Evolutionary conservation across 495 filamentous ascomycete genomes (phyloP), one percentile per base, ranked within the genome.

Genomic region (Sordaria brevicollis): DNA sequence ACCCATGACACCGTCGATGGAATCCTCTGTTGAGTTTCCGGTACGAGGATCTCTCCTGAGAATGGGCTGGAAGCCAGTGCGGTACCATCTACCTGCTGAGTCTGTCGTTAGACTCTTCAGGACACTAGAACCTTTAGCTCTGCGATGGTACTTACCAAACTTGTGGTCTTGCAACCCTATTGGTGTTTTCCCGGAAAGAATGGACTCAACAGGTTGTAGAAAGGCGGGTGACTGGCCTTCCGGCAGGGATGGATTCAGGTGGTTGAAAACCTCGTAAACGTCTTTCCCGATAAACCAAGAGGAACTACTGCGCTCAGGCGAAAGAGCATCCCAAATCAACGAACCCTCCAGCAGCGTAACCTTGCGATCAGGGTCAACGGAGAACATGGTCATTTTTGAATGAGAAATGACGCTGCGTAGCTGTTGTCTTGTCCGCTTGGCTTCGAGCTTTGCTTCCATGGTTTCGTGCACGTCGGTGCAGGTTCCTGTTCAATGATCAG

Each of bases 331-430:
- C 86, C 85, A 87, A 35, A 84, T 86, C 69, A 89, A 77, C 0
- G 82, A 79, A 5, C 88, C 90, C 75, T 92, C 90, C 0, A 91
- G 76, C 71, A 92, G 81, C 0, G 84, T 90, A 17, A 93, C 74
- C 0, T 78, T 85, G 13, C 81, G 79, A 43, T 88, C 76, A 34
- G 76, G 74, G 69, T 92, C 86, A 5, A 91, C 83, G 1, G 86
- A 85, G 83, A 91, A 93, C 11, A 92, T 81, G 17, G 89, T 91
- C 49, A 90, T 87, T 57, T 86, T 81, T 1, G 90, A 86, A 71
- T 91, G 87, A 25, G 87, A 83, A 68, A 92, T 86, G n/a, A 92
- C 89, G 57, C 85, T 87, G 2, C 87, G 80, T 15, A 93, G 83
- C 74, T 90, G 87, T 71, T 87, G 83, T 21, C 85, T 81, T n/a